Percentiles rank a stretch among this genome's conserved stretches.
These are phyloP conservation scores for Conringia planisiliqua DNA, from an alignment of 345 rosid genomes.

Conservation along the genomic window DNA sequence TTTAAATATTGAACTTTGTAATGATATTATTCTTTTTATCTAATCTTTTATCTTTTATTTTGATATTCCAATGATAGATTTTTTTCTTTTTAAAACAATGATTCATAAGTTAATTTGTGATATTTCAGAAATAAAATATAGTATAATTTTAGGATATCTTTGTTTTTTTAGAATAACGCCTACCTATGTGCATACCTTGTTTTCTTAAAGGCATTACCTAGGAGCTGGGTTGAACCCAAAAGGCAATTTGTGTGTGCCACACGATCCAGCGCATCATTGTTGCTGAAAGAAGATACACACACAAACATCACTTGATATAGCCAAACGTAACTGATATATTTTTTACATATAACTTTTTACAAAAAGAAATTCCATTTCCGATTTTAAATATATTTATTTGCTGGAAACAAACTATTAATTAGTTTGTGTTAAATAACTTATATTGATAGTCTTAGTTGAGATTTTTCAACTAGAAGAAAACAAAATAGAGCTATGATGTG, in stretches of 20 bases:
- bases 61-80: too few relatives aligned
- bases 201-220: not conserved
- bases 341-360: not conserved
- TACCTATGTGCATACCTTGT: not conserved
- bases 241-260: constrained; percentile 17
- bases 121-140: not conserved
- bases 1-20: not conserved
- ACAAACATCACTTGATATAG: not conserved
- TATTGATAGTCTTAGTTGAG: not conserved
- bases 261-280: constrained; percentile 16
- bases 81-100: too few relatives aligned
- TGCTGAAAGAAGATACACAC: constrained; percentile 4
- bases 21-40: not conserved
- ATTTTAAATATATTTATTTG: not conserved
- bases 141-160: too few relatives aligned
- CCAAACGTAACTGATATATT: not conserved
- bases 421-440: not conserved
- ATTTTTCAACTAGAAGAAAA: not conserved
- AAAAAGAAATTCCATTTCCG: not conserved
- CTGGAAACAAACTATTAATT: not conserved
- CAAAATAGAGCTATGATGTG: not conserved
- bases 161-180: not conserved
- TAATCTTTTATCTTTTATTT: not conserved
- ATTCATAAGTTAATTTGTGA: not conserved
- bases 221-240: constrained; percentile 13